Evolutionary conservation across 495 filamentous ascomycete genomes (phyloP).

Genomic region (Podospora australis): DNA sequence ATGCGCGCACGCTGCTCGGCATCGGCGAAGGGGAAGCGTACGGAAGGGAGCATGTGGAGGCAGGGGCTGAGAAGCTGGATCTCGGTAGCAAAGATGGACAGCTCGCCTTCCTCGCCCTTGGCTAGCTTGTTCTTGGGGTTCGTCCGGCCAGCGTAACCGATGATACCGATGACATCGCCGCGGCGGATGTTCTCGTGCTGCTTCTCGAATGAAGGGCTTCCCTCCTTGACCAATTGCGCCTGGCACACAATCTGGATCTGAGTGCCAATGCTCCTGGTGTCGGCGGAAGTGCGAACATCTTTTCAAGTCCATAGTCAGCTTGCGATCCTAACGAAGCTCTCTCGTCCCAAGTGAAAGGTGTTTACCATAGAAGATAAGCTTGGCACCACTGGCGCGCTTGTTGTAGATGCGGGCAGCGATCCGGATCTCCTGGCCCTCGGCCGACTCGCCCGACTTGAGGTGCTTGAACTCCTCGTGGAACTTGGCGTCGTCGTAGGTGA

Average conservation of each 20-base stretch:
- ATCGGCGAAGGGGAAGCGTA: conserved; percentile 91
- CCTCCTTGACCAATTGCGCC: conserved; percentile 58
- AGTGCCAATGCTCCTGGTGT: conserved; percentile 48
- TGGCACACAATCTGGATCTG: conserved; percentile 91
- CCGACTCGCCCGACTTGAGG: conserved; percentile 79
- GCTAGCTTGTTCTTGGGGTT: conserved; percentile 72
- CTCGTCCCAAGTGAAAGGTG: neutral
- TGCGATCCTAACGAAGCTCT: neutral
- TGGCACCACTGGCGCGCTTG: conserved; percentile 73
- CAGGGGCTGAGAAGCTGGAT: conserved; percentile 82
- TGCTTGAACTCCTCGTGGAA: conserved; percentile 67
- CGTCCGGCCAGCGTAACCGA: conserved; percentile 84
- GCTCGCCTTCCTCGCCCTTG: conserved; percentile 70
- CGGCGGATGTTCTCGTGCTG: conserved; percentile 87
- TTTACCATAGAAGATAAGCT: conserved; percentile 76
- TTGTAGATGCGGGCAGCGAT: conserved; percentile 84
- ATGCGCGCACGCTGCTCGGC: conserved; percentile 84
- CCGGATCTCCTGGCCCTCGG: conserved; percentile 62
- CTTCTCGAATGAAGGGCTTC: conserved; percentile 61
- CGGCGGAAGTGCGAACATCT: conserved; percentile 62
- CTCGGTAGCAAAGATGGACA: conserved; percentile 88
- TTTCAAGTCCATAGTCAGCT: neutral
- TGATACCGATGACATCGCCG: conserved; percentile 85
- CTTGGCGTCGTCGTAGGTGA: conserved; percentile 68
- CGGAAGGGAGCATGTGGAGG: conserved; percentile 85